Conservation (phyloP, 2,329 filamentous ascomycete species). For the Monosporascus ibericus region DNA sequence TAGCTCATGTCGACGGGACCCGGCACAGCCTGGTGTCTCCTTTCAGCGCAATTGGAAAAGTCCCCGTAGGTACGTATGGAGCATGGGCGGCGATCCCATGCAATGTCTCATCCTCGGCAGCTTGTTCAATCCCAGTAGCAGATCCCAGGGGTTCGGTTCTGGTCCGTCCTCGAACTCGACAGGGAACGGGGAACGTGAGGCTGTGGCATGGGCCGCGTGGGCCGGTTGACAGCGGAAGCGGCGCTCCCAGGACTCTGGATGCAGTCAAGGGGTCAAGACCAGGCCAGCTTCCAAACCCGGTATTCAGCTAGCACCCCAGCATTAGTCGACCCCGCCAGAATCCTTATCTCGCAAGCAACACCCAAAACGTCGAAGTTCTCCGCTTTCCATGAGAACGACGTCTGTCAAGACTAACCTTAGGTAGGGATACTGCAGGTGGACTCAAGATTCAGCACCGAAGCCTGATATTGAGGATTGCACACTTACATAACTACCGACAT, state of each 20-base stretch:
- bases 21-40: too few species aligned
- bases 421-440: neutral
- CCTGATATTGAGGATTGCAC: too few species aligned
- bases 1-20: too few species aligned
- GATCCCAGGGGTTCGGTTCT: conserved; percentile 18
- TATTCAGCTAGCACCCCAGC: neutral
- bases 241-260: neutral
- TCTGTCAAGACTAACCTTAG: neutral
- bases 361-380: conserved; percentile 9
- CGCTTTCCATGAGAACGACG: conserved; percentile 1
- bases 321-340: neutral
- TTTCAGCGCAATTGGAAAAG: too few species aligned
- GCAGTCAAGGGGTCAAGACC: neutral
- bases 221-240: neutral
- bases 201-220: neutral
- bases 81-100: too few species aligned
- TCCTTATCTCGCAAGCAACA: conserved; percentile 12
- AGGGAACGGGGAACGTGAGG: neutral
- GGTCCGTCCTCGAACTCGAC: neutral
- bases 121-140: conserved; percentile 12
- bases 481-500: too few species aligned
- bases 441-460: neutral
- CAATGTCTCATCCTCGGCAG: too few species aligned
- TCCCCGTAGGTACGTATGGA: neutral
- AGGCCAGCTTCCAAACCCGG: neutral